Percentiles rank a stretch among this genome's conserved stretches.
Evolutionary conservation across 208 protist genomes (phyloP).

Genomic region (Leishmania major): DNA sequence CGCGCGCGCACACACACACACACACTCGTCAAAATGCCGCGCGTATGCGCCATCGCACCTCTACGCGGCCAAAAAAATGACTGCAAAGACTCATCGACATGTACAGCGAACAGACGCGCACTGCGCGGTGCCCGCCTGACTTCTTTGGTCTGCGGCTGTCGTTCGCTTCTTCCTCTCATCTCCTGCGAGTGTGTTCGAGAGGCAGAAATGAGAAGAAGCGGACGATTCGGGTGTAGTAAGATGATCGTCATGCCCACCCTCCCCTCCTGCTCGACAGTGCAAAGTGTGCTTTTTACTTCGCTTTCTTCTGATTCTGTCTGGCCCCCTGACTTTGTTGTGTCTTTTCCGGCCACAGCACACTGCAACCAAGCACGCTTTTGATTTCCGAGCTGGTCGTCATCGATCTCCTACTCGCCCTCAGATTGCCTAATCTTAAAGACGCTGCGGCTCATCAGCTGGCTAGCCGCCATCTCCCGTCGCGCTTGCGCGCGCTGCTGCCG

Average conservation of each 20-base stretch:
- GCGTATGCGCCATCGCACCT: neutral
- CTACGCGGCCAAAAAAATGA: neutral
- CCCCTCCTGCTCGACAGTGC: neutral
- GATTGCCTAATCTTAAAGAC: neutral
- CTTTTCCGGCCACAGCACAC: neutral
- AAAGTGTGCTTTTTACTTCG: no score
- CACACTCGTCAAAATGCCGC: neutral
- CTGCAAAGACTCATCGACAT: neutral
- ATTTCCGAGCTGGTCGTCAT: neutral
- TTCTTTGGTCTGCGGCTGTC: neutral
- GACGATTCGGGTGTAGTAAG: neutral
- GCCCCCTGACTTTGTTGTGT: neutral
- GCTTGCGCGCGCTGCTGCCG: neutral
- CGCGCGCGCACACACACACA: neutral
- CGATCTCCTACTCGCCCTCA: neutral
- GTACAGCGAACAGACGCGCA: neutral
- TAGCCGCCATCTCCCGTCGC: neutral
- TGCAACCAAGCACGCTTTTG: neutral
- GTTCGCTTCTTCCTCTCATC: neutral
- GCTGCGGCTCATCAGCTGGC: neutral
- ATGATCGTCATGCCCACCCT: neutral
- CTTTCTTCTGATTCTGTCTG: neutral
- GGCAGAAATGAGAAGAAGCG: neutral
- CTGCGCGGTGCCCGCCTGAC: neutral
- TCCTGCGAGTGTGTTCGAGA: neutral